Evolutionary conservation across 2,329 filamentous ascomycete genomes (phyloP).

Genomic region (Diaporthe batatas): DNA sequence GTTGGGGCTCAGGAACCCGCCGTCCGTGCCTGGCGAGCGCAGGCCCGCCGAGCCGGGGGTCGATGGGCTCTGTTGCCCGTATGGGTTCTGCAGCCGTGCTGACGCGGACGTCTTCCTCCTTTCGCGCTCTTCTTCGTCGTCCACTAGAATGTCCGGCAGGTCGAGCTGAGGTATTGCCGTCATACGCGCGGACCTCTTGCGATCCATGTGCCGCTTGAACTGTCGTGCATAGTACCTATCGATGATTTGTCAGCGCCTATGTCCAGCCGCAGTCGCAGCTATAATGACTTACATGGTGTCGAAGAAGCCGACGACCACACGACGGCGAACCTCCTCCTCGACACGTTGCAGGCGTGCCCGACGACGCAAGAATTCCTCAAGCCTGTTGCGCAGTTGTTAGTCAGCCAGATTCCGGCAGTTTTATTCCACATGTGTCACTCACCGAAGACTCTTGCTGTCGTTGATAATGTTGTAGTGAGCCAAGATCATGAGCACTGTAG

Average conservation of each 20-base stretch:
- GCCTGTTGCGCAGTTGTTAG: slow-evolving; percentile 61
- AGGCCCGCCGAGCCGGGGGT: slow-evolving; percentile 44
- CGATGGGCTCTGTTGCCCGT: slow-evolving; percentile 43
- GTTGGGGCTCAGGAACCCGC: slow-evolving; percentile 54
- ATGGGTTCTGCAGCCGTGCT: slow-evolving; percentile 36
- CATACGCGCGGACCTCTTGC: slow-evolving; percentile 82
- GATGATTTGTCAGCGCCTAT: slow-evolving; percentile 16
- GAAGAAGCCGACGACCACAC: slow-evolving; percentile 94
- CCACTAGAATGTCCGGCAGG: slow-evolving; percentile 91
- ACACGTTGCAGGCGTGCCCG: slow-evolving; percentile 92
- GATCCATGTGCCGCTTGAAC: slow-evolving; percentile 82
- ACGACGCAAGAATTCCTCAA: slow-evolving; percentile 94
- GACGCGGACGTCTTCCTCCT: slow-evolving; percentile 43
- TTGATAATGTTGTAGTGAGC: slow-evolving; percentile 99
- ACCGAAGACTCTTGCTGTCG: slow-evolving; percentile 94
- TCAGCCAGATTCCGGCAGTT: not conserved
- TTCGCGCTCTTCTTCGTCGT: slow-evolving; percentile 74
- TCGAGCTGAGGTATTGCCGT: slow-evolving; percentile 82
- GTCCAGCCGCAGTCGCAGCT: not conserved
- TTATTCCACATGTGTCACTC: slow-evolving; percentile 48
- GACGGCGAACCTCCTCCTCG: slow-evolving; percentile 91
- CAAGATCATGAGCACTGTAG: slow-evolving; percentile 91
- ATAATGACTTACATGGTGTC: slow-evolving; percentile 78
- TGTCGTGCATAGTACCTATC: slow-evolving; percentile 82
- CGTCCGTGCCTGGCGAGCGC: slow-evolving; percentile 42